Evolutionary conservation across 225 moss, liverwort and hornwort genomes (phyloP), one percentile per base, ranked within the genome.

Genomic region (Polytrichum commune): DNA sequence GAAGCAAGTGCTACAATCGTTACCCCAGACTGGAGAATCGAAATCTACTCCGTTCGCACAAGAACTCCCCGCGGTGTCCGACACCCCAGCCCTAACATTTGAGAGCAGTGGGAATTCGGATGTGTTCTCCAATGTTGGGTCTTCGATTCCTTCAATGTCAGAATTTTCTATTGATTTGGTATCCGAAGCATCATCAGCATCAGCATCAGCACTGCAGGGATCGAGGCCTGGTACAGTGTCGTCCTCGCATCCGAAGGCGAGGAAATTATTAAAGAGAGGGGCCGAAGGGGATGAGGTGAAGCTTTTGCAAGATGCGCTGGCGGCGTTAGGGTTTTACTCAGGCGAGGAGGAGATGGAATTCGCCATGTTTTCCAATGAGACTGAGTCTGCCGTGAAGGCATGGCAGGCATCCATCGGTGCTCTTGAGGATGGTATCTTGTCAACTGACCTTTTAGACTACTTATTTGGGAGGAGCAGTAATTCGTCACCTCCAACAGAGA

Each of bases 291-390:
- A 83, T 5, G 93, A 86, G 68, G 95, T 98, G 63, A 85, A 84
- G 86, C 80, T 73, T 76, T 64, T 98, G 63, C 98, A 94, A 72
- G 91, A 98, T 78, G 93, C 93, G 20, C 75, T 98, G 38, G 78
- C 82, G 46, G 80, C 60, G 67, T 75, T 91, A 83, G 95, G 98
- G 28, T 93, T 93, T 80, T 86, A 95, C 67, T 84, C 95, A 1
- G 98, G 98, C 22, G 98, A 98, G 73, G 98, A 95, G 56, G 98
- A 98, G 26, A 82, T 90, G 7, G 95, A 95, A 58, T 82, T 78
- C 71, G 81, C 89, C 1, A 72, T 80, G 18, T 98, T 98, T 66
- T 82, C 88, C 16, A 75, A 60, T 7, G 90, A 76, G 69, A 98
- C 98, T 10, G 77, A 81, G 27, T 66, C 83, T 29, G 95, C 98